Conservation (phyloP, 139 green algal species). For the Chlorella sorokiniana region DNA sequence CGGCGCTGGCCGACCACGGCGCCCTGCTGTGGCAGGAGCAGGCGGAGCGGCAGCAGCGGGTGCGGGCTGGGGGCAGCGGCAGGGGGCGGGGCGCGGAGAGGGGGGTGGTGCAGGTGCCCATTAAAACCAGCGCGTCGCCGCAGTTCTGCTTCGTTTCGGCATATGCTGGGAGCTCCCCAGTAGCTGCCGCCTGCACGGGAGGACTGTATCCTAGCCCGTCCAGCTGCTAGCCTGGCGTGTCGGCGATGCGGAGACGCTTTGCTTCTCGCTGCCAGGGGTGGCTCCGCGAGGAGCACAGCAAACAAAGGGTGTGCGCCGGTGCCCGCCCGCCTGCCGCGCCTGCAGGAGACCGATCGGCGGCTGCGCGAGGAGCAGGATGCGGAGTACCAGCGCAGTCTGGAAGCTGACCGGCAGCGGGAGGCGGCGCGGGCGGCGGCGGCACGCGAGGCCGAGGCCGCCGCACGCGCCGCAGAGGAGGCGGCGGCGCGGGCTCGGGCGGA, state of each 20-base stretch:
- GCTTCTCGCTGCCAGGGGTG: no score
- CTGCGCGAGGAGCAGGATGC: slow-evolving; percentile 79
- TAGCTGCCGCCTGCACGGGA: no score
- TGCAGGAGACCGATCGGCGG: slow-evolving; percentile 64
- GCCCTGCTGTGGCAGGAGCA: slow-evolving; percentile 45
- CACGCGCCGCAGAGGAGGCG: slow-evolving; percentile 19
- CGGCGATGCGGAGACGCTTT: no score
- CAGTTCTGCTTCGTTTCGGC: no score
- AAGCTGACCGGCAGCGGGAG: slow-evolving; percentile 62
- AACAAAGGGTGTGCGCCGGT: no score
- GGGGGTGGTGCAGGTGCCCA: no score
- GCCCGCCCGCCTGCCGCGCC: not conserved
- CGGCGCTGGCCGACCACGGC: slow-evolving; percentile 27
- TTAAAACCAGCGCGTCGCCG: no score
- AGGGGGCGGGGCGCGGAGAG: no score
- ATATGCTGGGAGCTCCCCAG: no score
- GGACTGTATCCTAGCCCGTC: no score
- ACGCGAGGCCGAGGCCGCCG: slow-evolving; percentile 34
- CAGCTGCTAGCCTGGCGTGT: no score
- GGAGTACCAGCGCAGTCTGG: slow-evolving; percentile 75
- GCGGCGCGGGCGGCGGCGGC: slow-evolving; percentile 13
- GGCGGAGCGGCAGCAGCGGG: slow-evolving; percentile 30
- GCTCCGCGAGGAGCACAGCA: no score
- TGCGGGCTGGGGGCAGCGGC: not conserved
- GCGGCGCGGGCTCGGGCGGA: slow-evolving; percentile 52